A percentile compares a stretch with the other conserved stretches of the same genome.
Conservation (phyloP, 2,329 filamentous ascomycete genomes). For the Fusarium decemcellulare region DNA sequence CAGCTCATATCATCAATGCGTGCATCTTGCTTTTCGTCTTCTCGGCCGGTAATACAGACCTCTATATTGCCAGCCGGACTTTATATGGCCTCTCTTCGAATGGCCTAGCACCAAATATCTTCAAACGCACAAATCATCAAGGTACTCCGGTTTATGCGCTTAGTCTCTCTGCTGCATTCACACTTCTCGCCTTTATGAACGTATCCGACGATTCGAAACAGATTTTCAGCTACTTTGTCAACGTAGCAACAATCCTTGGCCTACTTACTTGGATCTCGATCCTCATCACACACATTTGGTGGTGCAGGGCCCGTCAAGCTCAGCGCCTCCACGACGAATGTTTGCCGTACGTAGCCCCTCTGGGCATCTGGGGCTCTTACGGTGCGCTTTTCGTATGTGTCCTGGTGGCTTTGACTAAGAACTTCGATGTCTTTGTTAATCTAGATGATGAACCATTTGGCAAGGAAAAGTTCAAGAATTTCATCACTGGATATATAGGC, state of each 20-base stretch:
- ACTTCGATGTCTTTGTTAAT: constrained; percentile 83
- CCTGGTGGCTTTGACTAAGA: constrained; percentile 85
- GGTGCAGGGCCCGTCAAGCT: constrained; percentile 72
- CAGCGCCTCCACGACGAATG: constrained; percentile 69
- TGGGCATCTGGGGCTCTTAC: constrained; percentile 78
- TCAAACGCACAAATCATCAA: constrained; percentile 78
- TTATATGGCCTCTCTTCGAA: constrained; percentile 81
- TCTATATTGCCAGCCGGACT: constrained; percentile 82
- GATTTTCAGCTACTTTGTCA: constrained; percentile 77
- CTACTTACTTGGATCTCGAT: constrained; percentile 78
- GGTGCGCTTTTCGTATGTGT: constrained; percentile 78
- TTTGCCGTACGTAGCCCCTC: constrained; percentile 77
- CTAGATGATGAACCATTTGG: constrained; percentile 55
- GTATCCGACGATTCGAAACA: constrained; percentile 68
- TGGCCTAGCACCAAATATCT: constrained; percentile 79
- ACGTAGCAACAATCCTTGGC: constrained; percentile 77
- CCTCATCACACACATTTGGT: constrained; percentile 77
- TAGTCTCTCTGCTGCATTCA: constrained; percentile 71
- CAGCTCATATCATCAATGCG: constrained; percentile 80
- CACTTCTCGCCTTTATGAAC: constrained; percentile 78
- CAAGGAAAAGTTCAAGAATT: constrained; percentile 80
- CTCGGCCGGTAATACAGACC: constrained; percentile 82
- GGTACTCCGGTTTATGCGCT: constrained; percentile 81
- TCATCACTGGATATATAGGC: constrained; percentile 83
- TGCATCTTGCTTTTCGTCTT: constrained; percentile 84